Percentiles rank a stretch among this genome's conserved stretches.
phyloP scores from a whole-genome alignment of 208 protist species.

The Balamuthia mandrillaris region DNA sequence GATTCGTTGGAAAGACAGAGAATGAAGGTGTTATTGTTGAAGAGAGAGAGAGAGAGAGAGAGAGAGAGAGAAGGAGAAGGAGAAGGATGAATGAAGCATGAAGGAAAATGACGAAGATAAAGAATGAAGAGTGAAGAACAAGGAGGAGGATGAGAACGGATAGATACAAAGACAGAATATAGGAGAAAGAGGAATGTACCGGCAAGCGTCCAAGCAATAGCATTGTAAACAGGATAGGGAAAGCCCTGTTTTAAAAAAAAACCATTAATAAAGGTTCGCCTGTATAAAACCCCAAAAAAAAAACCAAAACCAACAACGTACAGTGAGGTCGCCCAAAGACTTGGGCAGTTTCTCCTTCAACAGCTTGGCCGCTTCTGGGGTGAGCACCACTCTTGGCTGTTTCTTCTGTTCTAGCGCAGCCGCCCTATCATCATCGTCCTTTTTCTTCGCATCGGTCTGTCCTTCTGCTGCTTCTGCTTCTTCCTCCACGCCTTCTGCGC shows the following conservation, averaged over 20 bases:
- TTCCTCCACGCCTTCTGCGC: neutral
- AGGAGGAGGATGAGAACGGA: neutral
- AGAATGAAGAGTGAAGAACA: neutral
- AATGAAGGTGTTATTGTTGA: neutral
- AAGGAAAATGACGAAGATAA: neutral
- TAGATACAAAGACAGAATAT: neutral
- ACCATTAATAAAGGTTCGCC: neutral
- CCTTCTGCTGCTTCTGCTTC: neutral
- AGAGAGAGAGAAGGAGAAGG: neutral
- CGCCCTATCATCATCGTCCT: neutral
- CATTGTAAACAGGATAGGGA: constrained; percentile 14
- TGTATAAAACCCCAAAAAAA: neutral
- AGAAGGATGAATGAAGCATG: neutral
- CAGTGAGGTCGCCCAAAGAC: neutral
- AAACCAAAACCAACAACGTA: neutral
- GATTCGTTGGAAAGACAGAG: neutral
- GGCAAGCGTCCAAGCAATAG: constrained; percentile 3
- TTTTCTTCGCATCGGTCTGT: neutral
- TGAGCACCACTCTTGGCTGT: neutral
- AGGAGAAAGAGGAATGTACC: neutral
- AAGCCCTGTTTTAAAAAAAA: neutral
- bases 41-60: neutral
- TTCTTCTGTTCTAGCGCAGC: no score
- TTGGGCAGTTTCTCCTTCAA: neutral
- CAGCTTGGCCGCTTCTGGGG: neutral